Conservation (phyloP, 305 asterid genomes). For the Fraxinus greggii region DNA sequence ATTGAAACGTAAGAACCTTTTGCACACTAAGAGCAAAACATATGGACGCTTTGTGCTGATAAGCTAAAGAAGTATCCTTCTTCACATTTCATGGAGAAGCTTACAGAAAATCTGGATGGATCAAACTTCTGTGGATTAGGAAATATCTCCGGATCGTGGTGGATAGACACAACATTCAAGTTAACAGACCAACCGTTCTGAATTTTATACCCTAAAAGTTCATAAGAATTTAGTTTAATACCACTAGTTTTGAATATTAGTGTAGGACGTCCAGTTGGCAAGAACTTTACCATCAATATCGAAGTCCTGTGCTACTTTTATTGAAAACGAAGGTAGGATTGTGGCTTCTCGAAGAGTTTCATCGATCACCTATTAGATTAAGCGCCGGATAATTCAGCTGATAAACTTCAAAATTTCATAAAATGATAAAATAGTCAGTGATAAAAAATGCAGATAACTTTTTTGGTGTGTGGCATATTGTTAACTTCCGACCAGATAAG, state of each 20-base stretch:
- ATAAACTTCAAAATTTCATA: not conserved
- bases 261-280: not conserved
- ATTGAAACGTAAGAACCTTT: too few relatives aligned
- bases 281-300: constrained; percentile 62
- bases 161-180: constrained; percentile 82
- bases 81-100: constrained; percentile 21
- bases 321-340: constrained; percentile 77
- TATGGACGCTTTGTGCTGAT: not conserved
- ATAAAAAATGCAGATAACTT: constrained; percentile 36
- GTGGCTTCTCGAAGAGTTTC: constrained; percentile 84
- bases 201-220: constrained; percentile 54
- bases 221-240: not conserved
- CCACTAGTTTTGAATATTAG: not conserved
- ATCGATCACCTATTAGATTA: constrained; percentile 50
- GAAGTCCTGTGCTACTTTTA: constrained; percentile 78
- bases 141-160: constrained; percentile 64
- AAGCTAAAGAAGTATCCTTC: too few relatives aligned
- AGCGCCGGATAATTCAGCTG: constrained; percentile 3
- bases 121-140: constrained; percentile 65
- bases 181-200: constrained; percentile 73
- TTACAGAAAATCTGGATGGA: constrained; percentile 76
- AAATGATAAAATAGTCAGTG: not conserved
- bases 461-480: constrained; percentile 71
- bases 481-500: constrained; percentile 82
- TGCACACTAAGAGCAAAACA: too few relatives aligned